Conservation (phyloP, 1,284 basidiomycete genomes). For the Fomitiporia mediterranea region DNA sequence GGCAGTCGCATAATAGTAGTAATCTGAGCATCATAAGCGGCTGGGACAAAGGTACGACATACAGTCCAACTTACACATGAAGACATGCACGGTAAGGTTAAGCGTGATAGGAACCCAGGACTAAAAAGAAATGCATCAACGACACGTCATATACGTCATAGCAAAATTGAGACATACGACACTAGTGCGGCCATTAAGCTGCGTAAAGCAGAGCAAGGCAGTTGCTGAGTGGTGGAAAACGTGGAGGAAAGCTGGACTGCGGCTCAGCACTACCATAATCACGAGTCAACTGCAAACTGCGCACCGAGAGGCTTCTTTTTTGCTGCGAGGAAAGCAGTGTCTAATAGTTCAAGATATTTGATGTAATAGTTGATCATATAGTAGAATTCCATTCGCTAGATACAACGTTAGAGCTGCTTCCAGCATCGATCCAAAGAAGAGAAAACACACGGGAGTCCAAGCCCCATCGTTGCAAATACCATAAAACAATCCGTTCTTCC, state of each 20-base stretch:
- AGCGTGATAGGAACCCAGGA: constrained; percentile 96
- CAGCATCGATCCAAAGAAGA: constrained; percentile 9
- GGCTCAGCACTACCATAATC: constrained; percentile 10
- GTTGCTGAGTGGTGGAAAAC: constrained; percentile 99
- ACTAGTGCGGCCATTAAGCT: constrained; percentile 89
- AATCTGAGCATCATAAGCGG: constrained; percentile 51
- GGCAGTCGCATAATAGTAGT: constrained; percentile 96
- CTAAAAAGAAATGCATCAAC: constrained; percentile 37
- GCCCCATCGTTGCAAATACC: constrained; percentile 75
- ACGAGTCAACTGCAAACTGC: constrained; percentile 26
- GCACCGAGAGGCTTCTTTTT: constrained; percentile 96
- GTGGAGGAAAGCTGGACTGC: constrained; percentile 80
- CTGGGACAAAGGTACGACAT: neutral
- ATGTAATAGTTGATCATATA: constrained; percentile 99
- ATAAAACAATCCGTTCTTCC: constrained; percentile 67
- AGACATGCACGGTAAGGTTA: constrained; percentile 93
- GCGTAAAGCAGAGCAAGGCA: constrained; percentile 89
- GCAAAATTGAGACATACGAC: constrained; percentile 51
- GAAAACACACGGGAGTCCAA: constrained; percentile 78
- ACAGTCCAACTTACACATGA: constrained; percentile 81
- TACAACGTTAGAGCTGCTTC: constrained; percentile 17
- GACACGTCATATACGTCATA: constrained; percentile 7
- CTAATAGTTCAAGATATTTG: constrained; percentile 91
- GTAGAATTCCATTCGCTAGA: constrained; percentile 80
- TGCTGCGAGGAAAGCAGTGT: constrained; percentile 95